Percentiles rank a stretch among this genome's conserved stretches.
Evolutionary conservation across 768 basidiomycete genomes (phyloP).

Genomic region (Erythrobasidium yunnanense): DNA sequence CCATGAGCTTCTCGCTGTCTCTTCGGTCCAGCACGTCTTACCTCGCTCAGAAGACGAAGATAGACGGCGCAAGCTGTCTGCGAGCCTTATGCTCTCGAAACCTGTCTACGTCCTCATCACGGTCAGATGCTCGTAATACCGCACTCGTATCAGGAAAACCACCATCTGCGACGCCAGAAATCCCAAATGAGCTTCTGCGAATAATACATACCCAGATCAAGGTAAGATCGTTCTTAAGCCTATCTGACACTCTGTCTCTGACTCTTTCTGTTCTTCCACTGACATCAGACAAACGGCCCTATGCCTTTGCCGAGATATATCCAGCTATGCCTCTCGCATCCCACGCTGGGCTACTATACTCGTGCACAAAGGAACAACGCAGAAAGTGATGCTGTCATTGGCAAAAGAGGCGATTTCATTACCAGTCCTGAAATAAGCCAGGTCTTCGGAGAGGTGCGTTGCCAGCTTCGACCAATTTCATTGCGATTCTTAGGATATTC

Average conservation of each 20-base stretch:
- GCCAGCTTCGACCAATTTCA: slow-evolving; percentile 5
- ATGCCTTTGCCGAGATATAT: slow-evolving; percentile 80
- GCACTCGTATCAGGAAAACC: too few relatives aligned
- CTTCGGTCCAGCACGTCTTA: too few relatives aligned
- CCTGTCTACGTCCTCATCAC: too few relatives aligned
- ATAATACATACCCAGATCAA: slow-evolving; percentile 22
- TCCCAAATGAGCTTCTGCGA: slow-evolving; percentile 23
- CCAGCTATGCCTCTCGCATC: slow-evolving; percentile 80
- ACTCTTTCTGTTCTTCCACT: too few relatives aligned
- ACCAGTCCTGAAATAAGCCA: slow-evolving; percentile 96
- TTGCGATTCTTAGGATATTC: slow-evolving; percentile 41
- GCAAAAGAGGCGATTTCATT: slow-evolving; percentile 77
- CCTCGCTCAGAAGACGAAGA: too few relatives aligned
- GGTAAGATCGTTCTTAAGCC: background rate
- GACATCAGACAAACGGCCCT: slow-evolving; percentile 67
- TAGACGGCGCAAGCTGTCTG: too few relatives aligned
- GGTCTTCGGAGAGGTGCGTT: slow-evolving; percentile 82
- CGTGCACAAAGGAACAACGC: slow-evolving; percentile 38
- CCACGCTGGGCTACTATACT: slow-evolving; percentile 86
- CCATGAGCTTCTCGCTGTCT: too few relatives aligned
- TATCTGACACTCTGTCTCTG: background rate
- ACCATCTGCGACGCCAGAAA: too few relatives aligned
- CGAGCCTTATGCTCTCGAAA: too few relatives aligned
- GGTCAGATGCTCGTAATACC: too few relatives aligned
- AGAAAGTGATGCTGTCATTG: slow-evolving; percentile 52